Conservation (phyloP, 768 basidiomycete genomes). For the Xerocomellus chrysenteron region DNA sequence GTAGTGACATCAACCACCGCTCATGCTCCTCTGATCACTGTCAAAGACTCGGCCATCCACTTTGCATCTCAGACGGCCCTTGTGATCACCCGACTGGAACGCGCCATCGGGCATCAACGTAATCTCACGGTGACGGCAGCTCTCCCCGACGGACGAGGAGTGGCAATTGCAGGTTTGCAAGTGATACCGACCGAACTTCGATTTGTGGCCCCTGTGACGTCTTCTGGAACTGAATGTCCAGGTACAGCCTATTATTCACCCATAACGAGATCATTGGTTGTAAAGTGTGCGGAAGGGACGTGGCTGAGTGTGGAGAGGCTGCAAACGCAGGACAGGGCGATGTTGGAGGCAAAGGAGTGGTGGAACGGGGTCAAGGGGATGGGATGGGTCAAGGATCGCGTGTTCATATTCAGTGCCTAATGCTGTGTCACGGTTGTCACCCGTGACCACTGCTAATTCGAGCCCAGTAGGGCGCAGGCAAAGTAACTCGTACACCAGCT, state of each 20-base stretch:
- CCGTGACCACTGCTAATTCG: conserved; percentile 16
- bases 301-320: conserved; percentile 54
- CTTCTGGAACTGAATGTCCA: conserved; percentile 24
- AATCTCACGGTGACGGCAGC: conserved; percentile 18
- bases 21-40: conserved; percentile 46
- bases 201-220: not conserved
- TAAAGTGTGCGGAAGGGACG: conserved; percentile 55
- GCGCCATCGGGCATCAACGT: conserved; percentile 31
- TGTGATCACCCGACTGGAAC: conserved; percentile 22
- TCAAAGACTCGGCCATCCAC: conserved; percentile 12
- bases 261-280: conserved; percentile 39
- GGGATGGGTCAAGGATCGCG: conserved; percentile 23
- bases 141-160: conserved; percentile 29
- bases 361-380: conserved; percentile 66
- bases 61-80: conserved; percentile 23
- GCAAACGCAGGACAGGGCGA: conserved; percentile 58
- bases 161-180: conserved; percentile 22
- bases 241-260: conserved; percentile 47
- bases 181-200: conserved; percentile 6
- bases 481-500: not conserved
- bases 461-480: not conserved
- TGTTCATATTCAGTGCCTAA: conserved; percentile 8
- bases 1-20: conserved; percentile 30
- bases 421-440: conserved; percentile 18
- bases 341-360: conserved; percentile 64